A percentile compares a stretch with the other conserved stretches of the same genome.
Conservation (phyloP, 2,329 filamentous ascomycete species). For the Cladosporium colombiae region DNA sequence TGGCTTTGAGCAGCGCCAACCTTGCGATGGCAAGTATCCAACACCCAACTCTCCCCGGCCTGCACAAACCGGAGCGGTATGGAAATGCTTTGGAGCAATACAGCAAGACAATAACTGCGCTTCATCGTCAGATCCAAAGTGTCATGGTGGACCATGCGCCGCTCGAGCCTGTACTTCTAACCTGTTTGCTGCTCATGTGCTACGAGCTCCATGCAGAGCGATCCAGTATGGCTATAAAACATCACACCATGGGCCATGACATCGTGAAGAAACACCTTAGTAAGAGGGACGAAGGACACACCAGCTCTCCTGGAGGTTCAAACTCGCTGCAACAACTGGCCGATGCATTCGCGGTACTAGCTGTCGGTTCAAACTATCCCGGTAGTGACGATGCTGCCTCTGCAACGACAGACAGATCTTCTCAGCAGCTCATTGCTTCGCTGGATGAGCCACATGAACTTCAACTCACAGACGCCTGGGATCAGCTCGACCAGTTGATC, state of each 20-base stretch:
- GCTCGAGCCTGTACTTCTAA: conserved; percentile 12
- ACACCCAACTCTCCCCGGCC: background rate
- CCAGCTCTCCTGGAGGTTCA: background rate
- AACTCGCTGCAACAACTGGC: background rate
- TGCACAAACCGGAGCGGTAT: background rate
- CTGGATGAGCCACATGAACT: background rate
- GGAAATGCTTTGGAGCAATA: conserved; percentile 8
- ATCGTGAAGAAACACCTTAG: conserved; percentile 1
- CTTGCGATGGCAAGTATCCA: conserved; percentile 8
- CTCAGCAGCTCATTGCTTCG: background rate
- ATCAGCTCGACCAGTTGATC: conserved; percentile 7
- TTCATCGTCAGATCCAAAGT: conserved; percentile 2
- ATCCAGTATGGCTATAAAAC: conserved; percentile 10
- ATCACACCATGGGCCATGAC: conserved; percentile 1
- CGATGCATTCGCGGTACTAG: background rate
- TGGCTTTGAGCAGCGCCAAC: conserved; percentile 11
- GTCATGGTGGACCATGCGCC: background rate
- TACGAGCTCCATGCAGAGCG: conserved; percentile 16
- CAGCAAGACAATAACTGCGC: conserved; percentile 8
- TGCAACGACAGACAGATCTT: too few species aligned
- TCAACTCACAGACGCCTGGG: background rate
- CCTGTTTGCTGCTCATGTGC: conserved; percentile 14
- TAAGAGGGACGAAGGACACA: too few species aligned
- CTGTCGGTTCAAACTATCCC: background rate
- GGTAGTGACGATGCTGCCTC: background rate